A percentile compares a stretch with the other conserved stretches of the same genome.
phyloP scores from a whole-genome alignment of 768 basidiomycete species.

The Leccinum subgranulosum region DNA sequence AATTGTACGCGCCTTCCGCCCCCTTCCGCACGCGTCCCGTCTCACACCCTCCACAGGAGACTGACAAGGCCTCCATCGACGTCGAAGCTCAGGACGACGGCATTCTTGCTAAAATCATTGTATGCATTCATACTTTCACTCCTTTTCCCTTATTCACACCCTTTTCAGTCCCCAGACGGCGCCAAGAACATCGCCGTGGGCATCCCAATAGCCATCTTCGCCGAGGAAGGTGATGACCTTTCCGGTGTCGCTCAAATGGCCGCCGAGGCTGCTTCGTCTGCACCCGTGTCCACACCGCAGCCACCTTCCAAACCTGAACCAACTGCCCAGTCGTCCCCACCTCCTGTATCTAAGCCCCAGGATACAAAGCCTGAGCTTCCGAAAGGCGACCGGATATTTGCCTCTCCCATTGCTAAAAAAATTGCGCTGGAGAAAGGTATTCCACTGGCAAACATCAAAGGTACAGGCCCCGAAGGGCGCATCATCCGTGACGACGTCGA shows the following conservation, averaged over 20 bases:
- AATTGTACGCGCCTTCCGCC: conserved; percentile 57
- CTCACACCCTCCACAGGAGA: conserved; percentile 62
- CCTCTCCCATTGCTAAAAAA: conserved; percentile 94
- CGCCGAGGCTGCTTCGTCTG: conserved; percentile 50
- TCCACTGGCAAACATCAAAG: conserved; percentile 86
- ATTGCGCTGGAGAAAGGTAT: conserved; percentile 93
- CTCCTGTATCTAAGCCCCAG: conserved; percentile 33
- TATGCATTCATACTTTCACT: conserved; percentile 37
- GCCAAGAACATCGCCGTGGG: conserved; percentile 87
- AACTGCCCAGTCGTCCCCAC: conserved; percentile 31
- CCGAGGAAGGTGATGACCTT: conserved; percentile 93
- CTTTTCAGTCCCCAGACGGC: conserved; percentile 69
- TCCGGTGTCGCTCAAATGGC: conserved; percentile 77
- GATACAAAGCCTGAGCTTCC: conserved; percentile 55
- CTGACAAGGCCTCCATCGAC: conserved; percentile 99
- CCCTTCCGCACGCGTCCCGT: conserved; percentile 1
- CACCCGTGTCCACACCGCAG: conserved; percentile 33
- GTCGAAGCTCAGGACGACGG: conserved; percentile 99
- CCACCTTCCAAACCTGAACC: conserved; percentile 43
- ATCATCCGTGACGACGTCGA: conserved; percentile 96
- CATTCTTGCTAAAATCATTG: conserved; percentile 93
- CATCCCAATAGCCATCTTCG: conserved; percentile 84
- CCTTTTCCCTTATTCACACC: not conserved
- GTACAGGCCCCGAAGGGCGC: conserved; percentile 89
- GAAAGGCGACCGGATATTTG: conserved; percentile 83